These are phyloP conservation scores for Microbotryum scabiosae DNA, from an alignment of 1,284 basidiomycete species.

Conservation along the genomic window DNA sequence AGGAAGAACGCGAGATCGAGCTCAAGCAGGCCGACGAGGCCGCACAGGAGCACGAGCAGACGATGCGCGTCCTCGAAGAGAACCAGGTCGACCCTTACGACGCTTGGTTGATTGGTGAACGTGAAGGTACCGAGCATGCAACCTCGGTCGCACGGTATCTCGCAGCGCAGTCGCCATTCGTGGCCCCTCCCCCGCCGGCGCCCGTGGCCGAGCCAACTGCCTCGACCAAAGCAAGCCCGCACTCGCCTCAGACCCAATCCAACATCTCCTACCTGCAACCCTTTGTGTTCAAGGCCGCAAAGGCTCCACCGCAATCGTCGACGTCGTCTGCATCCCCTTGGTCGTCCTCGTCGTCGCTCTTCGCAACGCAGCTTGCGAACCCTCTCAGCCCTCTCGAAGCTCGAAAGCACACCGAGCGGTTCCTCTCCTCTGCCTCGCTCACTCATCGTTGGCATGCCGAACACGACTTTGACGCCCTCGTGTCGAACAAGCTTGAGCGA, in stretches of 20 bases:
- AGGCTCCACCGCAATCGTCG: background rate
- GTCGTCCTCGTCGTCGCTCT: constrained; percentile 11
- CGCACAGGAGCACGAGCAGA: constrained; percentile 13
- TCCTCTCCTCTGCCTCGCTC: constrained; percentile 22
- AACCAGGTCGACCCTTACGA: constrained; percentile 26
- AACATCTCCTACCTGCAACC: constrained; percentile 18
- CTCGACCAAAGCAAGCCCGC: background rate
- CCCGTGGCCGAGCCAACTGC: background rate
- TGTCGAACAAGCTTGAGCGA: constrained; percentile 13
- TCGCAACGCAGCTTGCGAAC: constrained; percentile 17
- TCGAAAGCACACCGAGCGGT: constrained; percentile 15
- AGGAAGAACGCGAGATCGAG: constrained; percentile 22
- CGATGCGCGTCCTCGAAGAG: constrained; percentile 19
- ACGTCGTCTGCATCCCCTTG: background rate
- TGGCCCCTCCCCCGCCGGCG: constrained; percentile 2
- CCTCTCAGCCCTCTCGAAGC: constrained; percentile 26
- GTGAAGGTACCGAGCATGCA: background rate
- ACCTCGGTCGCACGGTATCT: constrained; percentile 23
- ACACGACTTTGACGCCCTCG: constrained; percentile 6
- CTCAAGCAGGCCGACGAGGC: constrained; percentile 15
- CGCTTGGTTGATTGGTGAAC: constrained; percentile 28
- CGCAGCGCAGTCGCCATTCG: constrained; percentile 21
- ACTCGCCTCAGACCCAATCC: background rate
- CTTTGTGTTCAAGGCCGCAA: background rate
- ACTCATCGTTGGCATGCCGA: constrained; percentile 15